Evolutionary conservation across 1,284 basidiomycete species (phyloP), one percentile per base, ranked within the genome.

Genomic region (Xanthoconium separans): DNA sequence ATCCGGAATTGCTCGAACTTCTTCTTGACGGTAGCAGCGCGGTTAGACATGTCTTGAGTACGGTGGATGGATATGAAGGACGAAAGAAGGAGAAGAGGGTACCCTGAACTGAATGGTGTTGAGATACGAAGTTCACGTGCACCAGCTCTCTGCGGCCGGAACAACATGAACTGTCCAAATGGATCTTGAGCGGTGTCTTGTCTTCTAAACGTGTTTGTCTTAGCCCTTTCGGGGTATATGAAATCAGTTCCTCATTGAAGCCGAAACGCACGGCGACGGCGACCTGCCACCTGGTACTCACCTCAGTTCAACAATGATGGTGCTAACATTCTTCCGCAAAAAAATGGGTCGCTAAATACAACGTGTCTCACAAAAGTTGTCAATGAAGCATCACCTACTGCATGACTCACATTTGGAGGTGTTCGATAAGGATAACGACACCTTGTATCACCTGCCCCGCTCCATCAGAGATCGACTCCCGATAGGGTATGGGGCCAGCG

Each of bases 1-100:
- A 52, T 41, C 13, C 51, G 22, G 15, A 52, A 52, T 41, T 24
- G 37, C 9, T 16, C 30, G 22, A 52, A 52, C 44, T 30, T 50
- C 12, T 12, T 7, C 49, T 20, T 18, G 16, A 47, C 9, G 15
- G 2, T 15, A 48, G 31, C 4, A 41, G 29, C 30, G 6, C 37
- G 16, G 22, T 24, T n/a, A 3, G 47, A 40, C 47, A 51, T 51
- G 27, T 22, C 20, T 51, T 1, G n/a, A 37, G 36, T n/a, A 24
- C 3, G 18, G 24, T 13, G 18, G 42, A 34, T 18, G 13, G 11
- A 15, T 42, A 16, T 5, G 27, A 39, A 16, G 33, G 11, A n/a
- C 4, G 37, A 39, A 39, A n/a, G n/a, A 4, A 18, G n/a, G 9
- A 10, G 36, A 6, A 9, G 16, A 10, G 36, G 36, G 16, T 15